Conservation (phyloP, 1,139 yeast species). For the Hyphopichia pseudoburtonii region DNA sequence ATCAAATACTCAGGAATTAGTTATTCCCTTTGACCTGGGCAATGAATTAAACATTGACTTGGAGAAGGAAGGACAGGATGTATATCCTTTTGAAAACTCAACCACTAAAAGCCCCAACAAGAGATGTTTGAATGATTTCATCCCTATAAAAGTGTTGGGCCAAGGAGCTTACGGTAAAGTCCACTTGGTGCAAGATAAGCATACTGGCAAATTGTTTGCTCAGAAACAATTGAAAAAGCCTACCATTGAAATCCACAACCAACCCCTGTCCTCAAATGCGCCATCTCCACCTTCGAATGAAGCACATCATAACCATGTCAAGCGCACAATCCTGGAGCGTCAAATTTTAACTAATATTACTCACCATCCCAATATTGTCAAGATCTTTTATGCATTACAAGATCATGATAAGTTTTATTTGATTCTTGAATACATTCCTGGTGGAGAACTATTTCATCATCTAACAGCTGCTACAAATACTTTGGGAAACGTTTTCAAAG, state of each 20-base stretch:
- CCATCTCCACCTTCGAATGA: too few relatives aligned
- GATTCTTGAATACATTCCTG: slow-evolving; percentile 35
- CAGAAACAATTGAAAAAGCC: slow-evolving; percentile 44
- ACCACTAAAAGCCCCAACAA: slow-evolving; percentile 4
- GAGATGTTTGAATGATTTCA: slow-evolving; percentile 25
- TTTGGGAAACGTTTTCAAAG: slow-evolving; percentile 26
- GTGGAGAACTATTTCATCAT: slow-evolving; percentile 39
- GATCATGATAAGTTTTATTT: slow-evolving; percentile 33
- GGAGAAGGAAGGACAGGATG: too few relatives aligned
- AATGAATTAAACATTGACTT: slow-evolving; percentile 15
- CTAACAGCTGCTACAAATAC: slow-evolving; percentile 23
- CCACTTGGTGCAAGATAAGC: slow-evolving; percentile 34
- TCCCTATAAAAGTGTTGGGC: slow-evolving; percentile 40
- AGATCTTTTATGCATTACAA: slow-evolving; percentile 34
- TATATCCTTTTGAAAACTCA: too few relatives aligned
- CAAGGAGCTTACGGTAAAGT: slow-evolving; percentile 47
- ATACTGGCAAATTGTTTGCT: slow-evolving; percentile 36
- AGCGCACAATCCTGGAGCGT: slow-evolving; percentile 71
- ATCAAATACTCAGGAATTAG: slow-evolving; percentile 17
- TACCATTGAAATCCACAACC: slow-evolving; percentile 18
- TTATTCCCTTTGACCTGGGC: slow-evolving; percentile 19
- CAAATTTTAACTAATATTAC: slow-evolving; percentile 63
- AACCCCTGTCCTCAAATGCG: not conserved
- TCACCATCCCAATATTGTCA: slow-evolving; percentile 36
- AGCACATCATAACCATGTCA: slow-evolving; percentile 16